Evolutionary conservation across 306 rosid species (phyloP).

Genomic region (Vigna nakashimae): DNA sequence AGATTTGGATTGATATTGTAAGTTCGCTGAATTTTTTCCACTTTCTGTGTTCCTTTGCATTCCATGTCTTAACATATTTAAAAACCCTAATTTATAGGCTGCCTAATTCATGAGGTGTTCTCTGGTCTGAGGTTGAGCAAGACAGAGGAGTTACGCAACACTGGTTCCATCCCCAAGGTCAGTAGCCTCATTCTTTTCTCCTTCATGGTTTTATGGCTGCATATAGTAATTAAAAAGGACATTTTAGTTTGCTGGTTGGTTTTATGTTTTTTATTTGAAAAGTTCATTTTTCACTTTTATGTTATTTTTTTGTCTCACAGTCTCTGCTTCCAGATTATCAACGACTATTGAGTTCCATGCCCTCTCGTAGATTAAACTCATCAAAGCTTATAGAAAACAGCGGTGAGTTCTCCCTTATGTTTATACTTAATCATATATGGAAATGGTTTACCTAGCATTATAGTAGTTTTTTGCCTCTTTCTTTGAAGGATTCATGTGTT

Average conservation of each 20-base stretch:
- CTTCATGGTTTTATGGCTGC: constrained; percentile 27
- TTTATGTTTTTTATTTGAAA: constrained; percentile 39
- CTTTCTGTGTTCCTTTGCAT: constrained; percentile 24
- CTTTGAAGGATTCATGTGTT: constrained; percentile 15
- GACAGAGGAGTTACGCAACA: constrained; percentile 96
- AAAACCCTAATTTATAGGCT: constrained; percentile 62
- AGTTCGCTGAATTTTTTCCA: constrained; percentile 30
- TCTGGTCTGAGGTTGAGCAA: constrained; percentile 82
- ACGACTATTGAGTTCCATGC: constrained; percentile 91
- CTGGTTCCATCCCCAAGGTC: constrained; percentile 94
- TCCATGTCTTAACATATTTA: constrained; percentile 19
- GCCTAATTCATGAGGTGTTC: constrained; percentile 93
- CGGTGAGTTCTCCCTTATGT: constrained; percentile 62
- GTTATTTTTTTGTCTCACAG: constrained; percentile 68
- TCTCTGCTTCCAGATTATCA: constrained; percentile 99
- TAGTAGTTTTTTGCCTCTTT: constrained; percentile 35
- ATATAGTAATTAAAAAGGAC: constrained; percentile 7
- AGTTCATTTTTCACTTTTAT: constrained; percentile 61
- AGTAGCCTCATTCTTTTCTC: constrained; percentile 39
- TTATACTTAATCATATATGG: background rate
- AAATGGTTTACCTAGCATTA: constrained; percentile 20
- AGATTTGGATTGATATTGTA: constrained; percentile 27
- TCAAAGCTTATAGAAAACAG: constrained; percentile 95
- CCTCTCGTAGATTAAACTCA: constrained; percentile 95
- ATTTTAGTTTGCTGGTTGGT: constrained; percentile 44